Base-by-base conservation (phyloP, 2,329 filamentous ascomycete genomes). In the Aureobasidium sp. region DNA sequence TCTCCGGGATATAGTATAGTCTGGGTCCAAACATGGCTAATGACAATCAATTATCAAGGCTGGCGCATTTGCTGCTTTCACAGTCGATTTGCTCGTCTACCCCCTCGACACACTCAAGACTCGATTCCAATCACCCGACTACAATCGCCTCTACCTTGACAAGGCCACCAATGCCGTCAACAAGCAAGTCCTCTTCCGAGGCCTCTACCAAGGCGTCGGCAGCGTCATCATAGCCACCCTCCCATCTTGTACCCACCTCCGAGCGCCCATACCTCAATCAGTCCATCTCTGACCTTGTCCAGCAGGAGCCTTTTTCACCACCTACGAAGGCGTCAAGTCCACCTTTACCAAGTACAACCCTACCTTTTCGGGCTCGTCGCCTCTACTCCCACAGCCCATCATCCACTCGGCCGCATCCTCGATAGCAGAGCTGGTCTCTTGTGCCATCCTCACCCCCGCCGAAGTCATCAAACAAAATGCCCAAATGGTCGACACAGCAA, bases 401-500 rank as follows among this genome's bases (percentile, higher is more conserved):
- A 82, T 91, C 61, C 88, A 96, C 71, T 83, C 88, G 6, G 75
- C 83, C 3, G 87, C 91, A 14, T 95, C 90, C 1, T 87, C 86
- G 1, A 76, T 85, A 17, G 92, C 88, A 1, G 92, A 97, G 75
- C 83, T 91, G 67, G 89, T 91, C 3, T 92, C 90, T 5, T 96
- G 92, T 71, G 81, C 91, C 22, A 89, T 96, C 64, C 83, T 96
- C 39, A 93, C 91, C 0, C 92, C 91, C 0, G 90, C 91, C 15
- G 91, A 96, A 73, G 90, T 96, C 8, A 84, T 96, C 66, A 96
- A 97, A 77, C 91, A 96, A 72, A 96, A 96, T 74, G 91, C 92
- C 0, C 91, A 96, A 74, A 91, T 96, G 82, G 79, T 94, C 0
- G 78, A 78, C 69, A 69, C 65, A 25, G 67, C 63, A 17, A 78